These are phyloP conservation scores for Xylariaceae sp. DNA, from an alignment of 2,329 filamentous ascomycete genomes.

Conservation along the genomic window DNA sequence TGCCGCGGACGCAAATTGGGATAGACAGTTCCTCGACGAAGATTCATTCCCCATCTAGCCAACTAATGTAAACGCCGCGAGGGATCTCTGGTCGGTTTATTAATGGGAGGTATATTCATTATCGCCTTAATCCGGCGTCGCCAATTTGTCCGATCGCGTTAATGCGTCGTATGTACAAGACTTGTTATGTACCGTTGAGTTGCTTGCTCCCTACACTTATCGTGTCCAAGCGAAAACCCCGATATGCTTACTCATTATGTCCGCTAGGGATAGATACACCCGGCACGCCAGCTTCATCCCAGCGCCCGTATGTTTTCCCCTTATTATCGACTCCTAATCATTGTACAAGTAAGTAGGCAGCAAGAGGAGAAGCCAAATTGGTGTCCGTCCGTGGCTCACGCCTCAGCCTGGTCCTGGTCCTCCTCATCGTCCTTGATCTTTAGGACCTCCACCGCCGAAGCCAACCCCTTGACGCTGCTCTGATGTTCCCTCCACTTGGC, in stretches of 20 bases:
- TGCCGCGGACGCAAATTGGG: not conserved
- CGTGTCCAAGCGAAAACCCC: not conserved
- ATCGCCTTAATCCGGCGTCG: not conserved
- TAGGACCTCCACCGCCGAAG: not conserved
- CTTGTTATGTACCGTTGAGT: not conserved
- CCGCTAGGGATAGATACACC: not conserved
- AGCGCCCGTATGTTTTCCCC: not conserved
- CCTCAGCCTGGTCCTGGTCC: constrained; percentile 46
- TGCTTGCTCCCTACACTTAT: not conserved
- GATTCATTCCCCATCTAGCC: no score
- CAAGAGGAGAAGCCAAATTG: not conserved
- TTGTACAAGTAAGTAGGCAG: not conserved
- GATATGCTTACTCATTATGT: not conserved
- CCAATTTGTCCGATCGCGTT: not conserved
- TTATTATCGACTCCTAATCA: not conserved
- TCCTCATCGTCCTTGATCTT: constrained; percentile 24
- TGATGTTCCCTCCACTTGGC: constrained; percentile 65
- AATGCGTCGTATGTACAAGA: not conserved
- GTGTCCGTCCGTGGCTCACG: not conserved
- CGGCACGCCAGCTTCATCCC: not conserved
- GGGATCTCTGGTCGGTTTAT: not conserved
- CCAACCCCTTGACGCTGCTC: constrained; percentile 62
- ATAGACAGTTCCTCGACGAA: not conserved
- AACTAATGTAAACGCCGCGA: no score
- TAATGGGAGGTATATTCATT: not conserved